Evolutionary conservation across 805 yeast species (phyloP).

Genomic region (Kazachstania martiniae): DNA sequence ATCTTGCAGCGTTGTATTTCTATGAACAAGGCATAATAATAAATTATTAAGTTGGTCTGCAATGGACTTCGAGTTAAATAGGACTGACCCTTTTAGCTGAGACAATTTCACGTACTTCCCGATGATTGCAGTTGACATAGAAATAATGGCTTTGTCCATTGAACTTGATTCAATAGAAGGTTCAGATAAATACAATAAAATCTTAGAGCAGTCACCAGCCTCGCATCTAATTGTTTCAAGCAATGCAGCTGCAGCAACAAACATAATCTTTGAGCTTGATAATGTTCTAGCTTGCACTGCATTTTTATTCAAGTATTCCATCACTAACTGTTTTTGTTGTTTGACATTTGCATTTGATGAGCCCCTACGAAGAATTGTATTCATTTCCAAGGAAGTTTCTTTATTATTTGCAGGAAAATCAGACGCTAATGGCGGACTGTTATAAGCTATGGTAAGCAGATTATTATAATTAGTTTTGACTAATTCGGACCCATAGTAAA

Average conservation of each 20-base stretch:
- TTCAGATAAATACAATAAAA: constrained; percentile 72
- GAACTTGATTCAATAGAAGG: constrained; percentile 66
- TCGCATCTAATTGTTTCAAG: constrained; percentile 71
- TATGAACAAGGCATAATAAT: constrained; percentile 64
- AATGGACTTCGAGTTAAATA: constrained; percentile 45
- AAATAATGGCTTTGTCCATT: constrained; percentile 56
- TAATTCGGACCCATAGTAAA: constrained; percentile 47
- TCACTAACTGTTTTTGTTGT: constrained; percentile 54
- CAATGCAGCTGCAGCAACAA: constrained; percentile 69
- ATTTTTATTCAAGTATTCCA: constrained; percentile 30
- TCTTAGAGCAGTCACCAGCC: constrained; percentile 72
- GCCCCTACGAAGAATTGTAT: constrained; percentile 81
- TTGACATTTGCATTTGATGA: constrained; percentile 73
- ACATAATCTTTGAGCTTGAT: constrained; percentile 74
- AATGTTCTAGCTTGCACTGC: constrained; percentile 42
- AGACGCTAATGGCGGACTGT: constrained; percentile 79
- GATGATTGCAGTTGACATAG: constrained; percentile 49
- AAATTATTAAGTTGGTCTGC: constrained; percentile 63
- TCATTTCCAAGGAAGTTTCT: constrained; percentile 86
- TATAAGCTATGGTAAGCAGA: constrained; percentile 66
- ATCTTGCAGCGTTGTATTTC: constrained; percentile 62
- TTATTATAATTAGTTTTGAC: constrained; percentile 37
- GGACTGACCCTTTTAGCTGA: constrained; percentile 41
- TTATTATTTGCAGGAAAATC: constrained; percentile 71
- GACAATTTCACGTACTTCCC: constrained; percentile 44